Evolutionary conservation across 805 yeast species (phyloP).

Genomic region (Starmerella stellata): DNA sequence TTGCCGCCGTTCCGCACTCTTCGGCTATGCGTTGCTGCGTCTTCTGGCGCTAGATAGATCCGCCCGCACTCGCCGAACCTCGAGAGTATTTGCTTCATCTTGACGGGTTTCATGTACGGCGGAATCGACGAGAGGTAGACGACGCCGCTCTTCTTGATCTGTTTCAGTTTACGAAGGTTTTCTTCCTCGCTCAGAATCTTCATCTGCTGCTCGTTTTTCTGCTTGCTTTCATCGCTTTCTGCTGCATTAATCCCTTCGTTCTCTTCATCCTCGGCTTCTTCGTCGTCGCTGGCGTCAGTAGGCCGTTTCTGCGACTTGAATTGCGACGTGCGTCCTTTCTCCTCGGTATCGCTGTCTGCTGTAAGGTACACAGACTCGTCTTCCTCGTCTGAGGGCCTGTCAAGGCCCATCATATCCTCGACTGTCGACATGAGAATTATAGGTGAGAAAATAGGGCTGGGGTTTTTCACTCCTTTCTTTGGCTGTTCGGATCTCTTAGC

Average conservation of each 20-base stretch:
- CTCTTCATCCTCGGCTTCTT: constrained; percentile 8
- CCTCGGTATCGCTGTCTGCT: constrained; percentile 7
- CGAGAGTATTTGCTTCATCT: constrained; percentile 59
- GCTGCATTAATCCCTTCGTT: constrained; percentile 14
- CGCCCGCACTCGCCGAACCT: constrained; percentile 82
- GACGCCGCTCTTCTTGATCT: constrained; percentile 65
- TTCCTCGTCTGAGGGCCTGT: constrained; percentile 8
- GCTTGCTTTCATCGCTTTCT: constrained; percentile 11
- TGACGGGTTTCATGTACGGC: constrained; percentile 92
- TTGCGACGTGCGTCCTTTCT: constrained; percentile 6
- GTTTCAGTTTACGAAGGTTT: constrained; percentile 24
- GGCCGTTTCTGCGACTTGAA: background rate
- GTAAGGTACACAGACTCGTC: constrained; percentile 3
- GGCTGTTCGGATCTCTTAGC: too few species aligned
- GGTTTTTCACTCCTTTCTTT: too few species aligned
- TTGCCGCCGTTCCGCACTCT: constrained; percentile 82
- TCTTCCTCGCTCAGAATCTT: constrained; percentile 22
- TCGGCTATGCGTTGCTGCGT: constrained; percentile 39
- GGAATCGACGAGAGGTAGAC: constrained; percentile 84
- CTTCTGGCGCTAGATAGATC: constrained; percentile 74
- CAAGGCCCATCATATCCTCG: constrained; percentile 13
- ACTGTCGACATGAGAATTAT: constrained; percentile 12
- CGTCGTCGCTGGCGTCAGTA: constrained; percentile 12
- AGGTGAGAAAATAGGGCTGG: too few species aligned
- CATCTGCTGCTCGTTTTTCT: constrained; percentile 1